Evolutionary conservation across 139 green algal genomes (phyloP).

Genomic region (Klebsormidium nitens): DNA sequence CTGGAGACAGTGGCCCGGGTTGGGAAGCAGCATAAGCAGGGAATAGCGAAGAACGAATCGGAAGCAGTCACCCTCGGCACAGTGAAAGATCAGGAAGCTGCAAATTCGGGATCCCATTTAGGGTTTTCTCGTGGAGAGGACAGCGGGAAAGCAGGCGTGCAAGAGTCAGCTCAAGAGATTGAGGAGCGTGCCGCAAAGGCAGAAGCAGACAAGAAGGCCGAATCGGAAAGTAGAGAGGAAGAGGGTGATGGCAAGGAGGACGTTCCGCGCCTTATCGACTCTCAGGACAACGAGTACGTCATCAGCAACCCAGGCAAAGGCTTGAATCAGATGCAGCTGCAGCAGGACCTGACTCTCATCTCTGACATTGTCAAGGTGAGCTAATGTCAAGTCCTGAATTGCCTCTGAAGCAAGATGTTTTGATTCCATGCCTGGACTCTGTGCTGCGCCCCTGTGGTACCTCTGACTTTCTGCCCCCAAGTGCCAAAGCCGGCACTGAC

Average conservation of each 20-base stretch:
- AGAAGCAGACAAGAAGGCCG: not conserved
- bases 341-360: slow-evolving; percentile 82
- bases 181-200: slow-evolving; percentile 18
- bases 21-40: slow-evolving; percentile 36
- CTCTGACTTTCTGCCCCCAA: too few species aligned
- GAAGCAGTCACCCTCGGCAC: too few species aligned
- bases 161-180: too few species aligned
- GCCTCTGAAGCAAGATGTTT: too few species aligned
- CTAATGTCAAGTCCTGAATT: slow-evolving; percentile 7
- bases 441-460: too few species aligned
- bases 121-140: too few species aligned
- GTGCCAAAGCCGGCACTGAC: too few species aligned
- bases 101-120: too few species aligned
- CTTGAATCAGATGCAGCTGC: slow-evolving; percentile 63
- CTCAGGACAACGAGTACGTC: slow-evolving; percentile 96
- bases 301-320: slow-evolving; percentile 79
- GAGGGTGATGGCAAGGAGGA: slow-evolving; percentile 38
- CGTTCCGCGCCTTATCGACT: slow-evolving; percentile 91
- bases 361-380: slow-evolving; percentile 60
- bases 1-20: slow-evolving; percentile 32
- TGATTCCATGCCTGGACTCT: too few species aligned
- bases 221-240: slow-evolving; percentile 9
- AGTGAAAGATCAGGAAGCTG: too few species aligned
- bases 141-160: too few species aligned
- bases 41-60: too few species aligned